Base-by-base conservation (phyloP, 2,329 filamentous ascomycete species). In the Lachnellula cervina region DNA sequence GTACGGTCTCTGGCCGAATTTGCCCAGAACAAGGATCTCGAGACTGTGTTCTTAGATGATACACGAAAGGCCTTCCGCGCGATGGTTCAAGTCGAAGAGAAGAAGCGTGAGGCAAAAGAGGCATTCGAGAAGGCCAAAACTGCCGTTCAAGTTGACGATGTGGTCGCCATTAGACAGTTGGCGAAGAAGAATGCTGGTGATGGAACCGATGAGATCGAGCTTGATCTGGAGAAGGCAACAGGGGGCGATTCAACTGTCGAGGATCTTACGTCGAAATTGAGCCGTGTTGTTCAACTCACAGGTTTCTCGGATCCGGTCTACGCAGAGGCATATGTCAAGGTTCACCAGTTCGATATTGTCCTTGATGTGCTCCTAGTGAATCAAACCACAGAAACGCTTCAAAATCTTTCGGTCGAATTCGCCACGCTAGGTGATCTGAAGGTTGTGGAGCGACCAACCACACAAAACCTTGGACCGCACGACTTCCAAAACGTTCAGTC, bases 401-500 rank as follows among this genome's bases (percentile, higher is more conserved):
- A 97, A 72, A 99, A 99, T 68, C 80, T 99, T 34, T 96, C 91
- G 0, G 93, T 99, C 21, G 94, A 99, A 72, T 99, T 99, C 69
- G 94, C 94, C n/a, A 99, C 94, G 0, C 80, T 99, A 0, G 94
- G 94, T 59, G 94, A 99, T 70, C 82, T 99, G 59, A 99, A 99
- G 77, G 94, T 99, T 35, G 93, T 99, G 23, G 94, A 99, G 76
- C 84, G 92, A 60, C 94, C 94, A 43, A 95, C 91, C 2, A 97
- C 94, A 5, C 94, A 97, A 73, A 99, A 97, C 69, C 82, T 99
- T 13, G 91, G 88, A 2, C 90, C 91, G 1, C 91, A 97, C 70
- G 94, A 97, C 73, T 99, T 99, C 80, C 85, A 96, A 76, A 97
- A 97, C 69, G 91, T 99, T 34, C 94, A 99, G 73, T 93, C 92